These are phyloP conservation scores for Blastomyces parvus DNA, from an alignment of 2,329 filamentous ascomycete species.

Conservation along the genomic window DNA sequence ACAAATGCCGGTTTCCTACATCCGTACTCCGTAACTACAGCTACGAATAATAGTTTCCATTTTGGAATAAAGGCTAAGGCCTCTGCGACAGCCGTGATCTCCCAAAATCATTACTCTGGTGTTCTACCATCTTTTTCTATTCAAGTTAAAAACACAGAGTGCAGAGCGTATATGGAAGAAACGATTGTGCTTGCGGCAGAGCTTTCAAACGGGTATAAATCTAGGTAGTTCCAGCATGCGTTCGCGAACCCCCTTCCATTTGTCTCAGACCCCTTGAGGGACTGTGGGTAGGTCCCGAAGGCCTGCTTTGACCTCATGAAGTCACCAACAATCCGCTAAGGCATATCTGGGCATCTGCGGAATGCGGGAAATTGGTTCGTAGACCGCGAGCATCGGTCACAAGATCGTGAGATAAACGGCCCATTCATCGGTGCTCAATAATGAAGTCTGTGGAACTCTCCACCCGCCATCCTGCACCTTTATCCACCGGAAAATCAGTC, in stretches of 20 bases:
- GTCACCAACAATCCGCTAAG: neutral
- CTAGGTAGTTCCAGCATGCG: neutral
- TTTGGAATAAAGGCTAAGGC: neutral
- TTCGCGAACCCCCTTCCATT: neutral
- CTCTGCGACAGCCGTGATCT: neutral
- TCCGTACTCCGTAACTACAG: no score
- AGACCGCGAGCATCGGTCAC: neutral
- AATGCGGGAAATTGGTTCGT: neutral
- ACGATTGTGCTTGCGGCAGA: neutral
- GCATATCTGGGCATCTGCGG: neutral
- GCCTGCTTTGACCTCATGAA: neutral
- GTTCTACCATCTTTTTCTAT: no score
- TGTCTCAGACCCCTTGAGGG: neutral
- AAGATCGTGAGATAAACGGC: constrained; percentile 1
- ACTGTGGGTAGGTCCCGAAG: neutral
- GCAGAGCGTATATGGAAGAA: neutral
- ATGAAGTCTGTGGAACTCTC: neutral
- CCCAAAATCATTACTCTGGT: neutral
- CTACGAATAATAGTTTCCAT: neutral
- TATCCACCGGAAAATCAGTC: neutral
- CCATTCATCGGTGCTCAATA: neutral
- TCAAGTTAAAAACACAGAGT: neutral
- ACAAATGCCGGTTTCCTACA: constrained; percentile 11
- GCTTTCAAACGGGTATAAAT: neutral
- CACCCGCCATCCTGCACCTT: neutral